Percentiles rank a stretch among this genome's conserved stretches.
Conservation (phyloP, 1,284 basidiomycete species). For the Papiliotrema terrestris region DNA sequence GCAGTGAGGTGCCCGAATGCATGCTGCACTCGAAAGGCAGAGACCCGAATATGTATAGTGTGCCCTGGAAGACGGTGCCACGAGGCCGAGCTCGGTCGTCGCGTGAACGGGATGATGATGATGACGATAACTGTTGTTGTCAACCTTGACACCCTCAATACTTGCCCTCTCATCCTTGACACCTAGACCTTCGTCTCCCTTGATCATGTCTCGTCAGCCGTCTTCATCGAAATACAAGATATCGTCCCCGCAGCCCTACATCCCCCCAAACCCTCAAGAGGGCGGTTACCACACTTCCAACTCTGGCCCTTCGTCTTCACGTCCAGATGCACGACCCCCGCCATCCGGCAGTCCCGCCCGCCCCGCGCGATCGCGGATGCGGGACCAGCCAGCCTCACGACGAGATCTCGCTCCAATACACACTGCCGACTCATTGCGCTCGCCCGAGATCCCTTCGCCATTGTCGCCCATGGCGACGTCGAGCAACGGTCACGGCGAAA, state of each 20-base stretch:
- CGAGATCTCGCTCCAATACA: conserved; percentile 17
- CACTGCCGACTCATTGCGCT: conserved; percentile 10
- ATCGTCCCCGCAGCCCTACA: conserved; percentile 1
- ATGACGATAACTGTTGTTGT: too few relatives aligned
- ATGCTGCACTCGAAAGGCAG: too few relatives aligned
- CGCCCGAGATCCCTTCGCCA: conserved; percentile 10
- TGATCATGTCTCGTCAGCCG: background rate
- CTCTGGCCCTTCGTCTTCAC: background rate
- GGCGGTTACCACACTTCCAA: background rate
- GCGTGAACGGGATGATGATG: too few relatives aligned
- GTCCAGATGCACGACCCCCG: background rate
- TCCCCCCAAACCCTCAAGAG: background rate
- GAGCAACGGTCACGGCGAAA: background rate
- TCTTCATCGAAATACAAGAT: background rate
- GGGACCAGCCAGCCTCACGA: conserved; percentile 18
- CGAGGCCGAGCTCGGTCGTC: too few relatives aligned
- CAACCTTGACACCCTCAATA: too few relatives aligned
- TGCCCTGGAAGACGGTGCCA: too few relatives aligned
- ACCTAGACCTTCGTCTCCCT: background rate
- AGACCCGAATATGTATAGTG: too few relatives aligned
- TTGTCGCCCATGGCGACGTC: conserved; percentile 30
- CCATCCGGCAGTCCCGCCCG: conserved; percentile 21
- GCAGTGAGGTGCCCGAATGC: too few relatives aligned
- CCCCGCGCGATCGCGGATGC: conserved; percentile 28
- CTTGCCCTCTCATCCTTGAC: background rate